Base-by-base conservation (phyloP, 2,329 filamentous ascomycete genomes). In the Pseudocercospora pini-densiflorae region DNA sequence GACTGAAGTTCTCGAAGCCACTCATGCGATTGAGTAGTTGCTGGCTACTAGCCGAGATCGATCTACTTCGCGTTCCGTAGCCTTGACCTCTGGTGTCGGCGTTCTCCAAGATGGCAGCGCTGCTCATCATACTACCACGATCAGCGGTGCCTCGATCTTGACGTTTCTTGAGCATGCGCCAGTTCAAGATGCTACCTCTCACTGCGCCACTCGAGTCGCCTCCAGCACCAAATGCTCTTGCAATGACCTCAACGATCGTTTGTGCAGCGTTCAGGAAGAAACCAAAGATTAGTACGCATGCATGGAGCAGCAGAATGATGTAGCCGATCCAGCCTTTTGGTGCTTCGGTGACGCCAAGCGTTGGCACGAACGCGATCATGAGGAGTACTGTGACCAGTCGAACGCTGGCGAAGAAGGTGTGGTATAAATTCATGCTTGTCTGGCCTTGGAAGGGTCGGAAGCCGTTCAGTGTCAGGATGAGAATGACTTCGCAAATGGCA, bases 391-490 rank as follows among this genome's bases (percentile, higher is more conserved):
- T 90, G 57, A 92, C 80, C 33, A 97, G 89, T 36, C 95, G 89
- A 14, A 97, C 83, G 1, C 86, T 81, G 0, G 93, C 88, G 78
- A 97, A 97, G 68, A 93, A 88, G 1, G 91, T 92, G 74, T 98
- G 94, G 72, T 97, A 97, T 9, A 92, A 88, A 76, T 98, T 98
- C 95, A 99, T 99, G 29, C 94, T 97, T 0, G 95, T 98, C 23
- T 94, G 89, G 1, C 90, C 89, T 67, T 94, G 90, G 75, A 96
- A 99, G 0, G 95, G 95, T 16, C 92, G 89, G 81, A 98, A 97
- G 7, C 93, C 92, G 73, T 95, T 90, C 4, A 98, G 82, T 0
- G 94, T 94, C 53, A 98, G 84, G 40, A 97, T 89, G 66, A 94
- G 88, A 36, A 97, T 90, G 68, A 98, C 91, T 81, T 99, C 95